phyloP scores from a whole-genome alignment of 306 rosid genomes.

The Sesbania bispinosa region DNA sequence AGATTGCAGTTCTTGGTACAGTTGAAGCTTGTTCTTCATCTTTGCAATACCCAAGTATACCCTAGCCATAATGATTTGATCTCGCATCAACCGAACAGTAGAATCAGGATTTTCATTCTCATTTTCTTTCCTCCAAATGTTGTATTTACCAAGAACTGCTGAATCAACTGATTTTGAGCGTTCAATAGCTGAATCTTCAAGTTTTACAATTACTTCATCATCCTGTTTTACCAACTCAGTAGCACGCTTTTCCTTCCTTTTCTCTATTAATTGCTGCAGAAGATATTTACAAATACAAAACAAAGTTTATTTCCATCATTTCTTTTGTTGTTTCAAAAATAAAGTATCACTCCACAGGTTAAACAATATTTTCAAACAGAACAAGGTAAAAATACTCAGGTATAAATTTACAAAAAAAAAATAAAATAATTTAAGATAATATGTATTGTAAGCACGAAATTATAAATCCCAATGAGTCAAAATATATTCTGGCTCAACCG shows the following conservation, averaged over 20 bases:
- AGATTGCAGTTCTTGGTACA: constrained; percentile 51
- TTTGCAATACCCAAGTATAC: constrained; percentile 80
- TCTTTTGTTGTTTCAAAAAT: not conserved
- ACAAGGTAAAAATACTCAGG: not conserved
- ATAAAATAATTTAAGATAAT: not conserved
- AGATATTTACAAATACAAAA: constrained; percentile 22
- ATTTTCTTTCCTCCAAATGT: constrained; percentile 92
- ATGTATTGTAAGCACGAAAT: not conserved
- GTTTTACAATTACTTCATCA: constrained; percentile 64
- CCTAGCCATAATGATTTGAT: constrained; percentile 92
- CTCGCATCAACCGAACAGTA: constrained; percentile 81
- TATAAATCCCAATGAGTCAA: not conserved
- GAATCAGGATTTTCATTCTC: constrained; percentile 71
- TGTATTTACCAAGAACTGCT: constrained; percentile 86
- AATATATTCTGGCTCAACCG: not conserved
- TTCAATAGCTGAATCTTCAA: constrained; percentile 88
- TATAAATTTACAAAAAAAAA: not conserved
- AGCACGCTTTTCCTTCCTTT: constrained; percentile 71
- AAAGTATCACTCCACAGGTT: not conserved
- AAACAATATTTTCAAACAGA: constrained; percentile 18
- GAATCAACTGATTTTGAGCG: constrained; percentile 83
- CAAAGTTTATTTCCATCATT: not conserved
- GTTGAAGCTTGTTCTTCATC: constrained; percentile 57
- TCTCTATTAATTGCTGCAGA: constrained; percentile 82
- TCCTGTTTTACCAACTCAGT: constrained; percentile 69